Base-by-base conservation (phyloP, 805 yeast species). In the Candida namnaoensis region DNA sequence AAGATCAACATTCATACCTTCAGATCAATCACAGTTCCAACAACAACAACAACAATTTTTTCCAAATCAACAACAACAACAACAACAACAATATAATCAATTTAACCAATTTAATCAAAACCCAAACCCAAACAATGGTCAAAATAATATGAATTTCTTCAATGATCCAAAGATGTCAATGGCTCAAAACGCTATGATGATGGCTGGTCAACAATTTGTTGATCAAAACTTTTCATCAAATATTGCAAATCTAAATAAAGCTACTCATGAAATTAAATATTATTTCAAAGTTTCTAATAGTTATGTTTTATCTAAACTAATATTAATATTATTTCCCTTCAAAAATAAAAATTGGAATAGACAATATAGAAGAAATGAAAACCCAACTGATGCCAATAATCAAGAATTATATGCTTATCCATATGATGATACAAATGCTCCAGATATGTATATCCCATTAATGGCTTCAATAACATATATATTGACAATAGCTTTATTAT, bases 401-500 rank as follows among this genome's bases (percentile, higher is more conserved):
- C 45, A 50, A 23, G 62, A 60, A 28, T 49, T 58, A 19, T 87
- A 71, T 60, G 81, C 87, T 3, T 78, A 86, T 10, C 96, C 99
- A 13, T 64, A 74, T 37, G 86, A 84, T 46, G 99, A 93, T 58
- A 71, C 82, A 44, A 93, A 95, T 56, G 95, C 98, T 0, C 99
- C 99, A 3, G 99, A 93, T 60, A 73, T 93, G 68, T 93, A 93
- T 62, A 86, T 93, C 41, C 99, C 99, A 6, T 46, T 86, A 46
- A 93, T 95, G 97, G 86, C 96, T 2, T 76, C 84, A 53, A 76
- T 88, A 39, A 88, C 98, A 1, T 90, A 90, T 56, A 81, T 91
- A 39, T 66, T 93, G 45, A 71, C 87, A 33, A 80, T 91, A 75
- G 91, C 96, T 3, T 72, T 84, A 23, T 73, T 84, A 48, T 84